phyloP scores from a whole-genome alignment of 2,329 filamentous ascomycete genomes.

The Conoideocrella luteorostrata region DNA sequence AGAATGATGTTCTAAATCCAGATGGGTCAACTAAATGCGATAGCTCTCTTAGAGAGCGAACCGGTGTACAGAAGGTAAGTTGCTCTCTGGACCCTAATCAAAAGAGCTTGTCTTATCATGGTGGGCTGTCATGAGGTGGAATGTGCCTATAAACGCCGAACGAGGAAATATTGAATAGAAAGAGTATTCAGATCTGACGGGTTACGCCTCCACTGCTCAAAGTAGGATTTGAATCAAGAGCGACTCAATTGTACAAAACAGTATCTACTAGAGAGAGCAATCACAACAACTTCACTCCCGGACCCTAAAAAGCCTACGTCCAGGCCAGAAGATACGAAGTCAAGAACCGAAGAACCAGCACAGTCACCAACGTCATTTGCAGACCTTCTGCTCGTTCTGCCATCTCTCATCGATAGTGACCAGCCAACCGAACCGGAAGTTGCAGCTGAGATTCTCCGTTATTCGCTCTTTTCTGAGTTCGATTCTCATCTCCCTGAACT shows the following conservation, averaged over 20 bases:
- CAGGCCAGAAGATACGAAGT: slow-evolving; percentile 8
- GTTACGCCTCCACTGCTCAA: background rate
- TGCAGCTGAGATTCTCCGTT: slow-evolving; percentile 39
- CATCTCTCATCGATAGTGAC: slow-evolving; percentile 36
- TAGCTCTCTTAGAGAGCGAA: slow-evolving; percentile 42
- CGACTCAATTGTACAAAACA: slow-evolving; percentile 43
- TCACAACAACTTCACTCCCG: slow-evolving; percentile 37
- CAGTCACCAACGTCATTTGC: slow-evolving; percentile 38
- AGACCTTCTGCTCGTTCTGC: slow-evolving; percentile 50
- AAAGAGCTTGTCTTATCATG: too few relatives aligned
- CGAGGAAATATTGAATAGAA: too few relatives aligned
- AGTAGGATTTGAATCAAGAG: slow-evolving; percentile 42
- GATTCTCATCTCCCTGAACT: slow-evolving; percentile 42
- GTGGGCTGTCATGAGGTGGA: too few relatives aligned
- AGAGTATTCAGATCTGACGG: too few relatives aligned
- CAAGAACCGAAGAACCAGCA: slow-evolving; percentile 11
- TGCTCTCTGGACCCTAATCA: too few relatives aligned
- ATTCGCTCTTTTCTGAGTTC: slow-evolving; percentile 43
- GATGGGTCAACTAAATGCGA: slow-evolving; percentile 53
- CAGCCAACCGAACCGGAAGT: slow-evolving; percentile 29
- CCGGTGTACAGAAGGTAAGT: slow-evolving; percentile 42
- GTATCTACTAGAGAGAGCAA: slow-evolving; percentile 44
- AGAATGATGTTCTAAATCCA: slow-evolving; percentile 45
- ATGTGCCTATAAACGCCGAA: background rate
- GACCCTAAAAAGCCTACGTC: slow-evolving; percentile 10